These are phyloP conservation scores for Yamadazyma pseudoaaseri DNA, from an alignment of 1,139 yeast genomes.

Conservation along the genomic window DNA sequence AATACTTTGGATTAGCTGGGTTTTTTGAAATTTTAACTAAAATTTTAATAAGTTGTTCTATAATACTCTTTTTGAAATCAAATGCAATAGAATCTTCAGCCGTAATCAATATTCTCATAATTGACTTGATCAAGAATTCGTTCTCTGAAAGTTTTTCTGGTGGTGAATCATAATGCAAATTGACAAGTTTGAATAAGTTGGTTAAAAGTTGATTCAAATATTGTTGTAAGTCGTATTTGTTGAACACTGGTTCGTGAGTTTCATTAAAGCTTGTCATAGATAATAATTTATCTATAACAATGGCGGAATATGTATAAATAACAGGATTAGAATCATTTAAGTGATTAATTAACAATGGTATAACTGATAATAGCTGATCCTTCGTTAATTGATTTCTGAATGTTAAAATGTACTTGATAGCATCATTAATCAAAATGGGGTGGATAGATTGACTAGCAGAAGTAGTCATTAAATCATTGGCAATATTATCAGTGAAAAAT, in stretches of 20 bases:
- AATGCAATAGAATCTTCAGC: conserved; percentile 60
- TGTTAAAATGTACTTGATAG: conserved; percentile 84
- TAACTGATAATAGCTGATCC: conserved; percentile 72
- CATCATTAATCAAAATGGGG: conserved; percentile 85
- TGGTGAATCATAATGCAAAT: conserved; percentile 31
- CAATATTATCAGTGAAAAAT: conserved; percentile 78
- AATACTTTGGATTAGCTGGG: conserved; percentile 93
- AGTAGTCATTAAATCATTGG: conserved; percentile 64
- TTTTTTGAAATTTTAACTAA: conserved; percentile 73
- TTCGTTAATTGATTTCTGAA: conserved; percentile 93
- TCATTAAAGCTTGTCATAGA: conserved; percentile 64
- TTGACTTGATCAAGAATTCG: conserved; percentile 85
- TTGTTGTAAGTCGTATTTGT: conserved; percentile 63
- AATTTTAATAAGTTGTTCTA: conserved; percentile 68
- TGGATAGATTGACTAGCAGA: conserved; percentile 32
- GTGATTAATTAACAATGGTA: conserved; percentile 78
- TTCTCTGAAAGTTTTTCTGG: conserved; percentile 96
- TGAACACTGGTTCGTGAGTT: conserved; percentile 55
- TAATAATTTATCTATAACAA: conserved; percentile 85
- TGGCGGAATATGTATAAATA: conserved; percentile 90
- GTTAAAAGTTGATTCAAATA: conserved; percentile 52
- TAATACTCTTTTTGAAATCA: conserved; percentile 42
- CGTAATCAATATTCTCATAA: conserved; percentile 79
- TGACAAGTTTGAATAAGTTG: conserved; percentile 66
- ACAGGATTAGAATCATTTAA: conserved; percentile 66